Base-by-base conservation (phyloP, 2,329 filamentous ascomycete species). In the Botrytis hyacinthi region DNA sequence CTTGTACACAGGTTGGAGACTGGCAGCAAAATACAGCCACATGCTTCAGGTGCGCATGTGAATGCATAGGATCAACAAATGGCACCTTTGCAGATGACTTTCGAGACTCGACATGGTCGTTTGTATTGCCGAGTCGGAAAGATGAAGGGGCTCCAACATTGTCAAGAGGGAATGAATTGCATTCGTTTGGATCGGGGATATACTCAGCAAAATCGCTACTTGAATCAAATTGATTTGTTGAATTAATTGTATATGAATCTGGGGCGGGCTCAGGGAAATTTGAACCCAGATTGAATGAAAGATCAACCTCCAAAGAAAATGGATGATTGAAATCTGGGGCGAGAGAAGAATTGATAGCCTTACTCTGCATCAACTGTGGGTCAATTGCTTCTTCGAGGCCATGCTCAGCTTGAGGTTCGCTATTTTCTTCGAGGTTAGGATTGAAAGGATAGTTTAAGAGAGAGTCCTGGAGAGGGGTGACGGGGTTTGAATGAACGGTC, bases 11-110 rank as follows among this genome's bases (percentile, higher is more conserved):
- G 14, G 18, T 14, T 0, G 62, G 44, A 1, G 32, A 54, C 35
- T 32, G 70, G n/a, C 70, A 72, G 16, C 61, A 72, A 16, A 72
- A 72, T 6, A 72, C 2, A 20, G 70, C 22, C 4, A 8, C n/a
- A 14, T 65, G 35, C 35, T 48, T 12, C 16, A 54, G 18, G 26
- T 67, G 48, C 3, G 61, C 70, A 12, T 46, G 60, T 4, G 29
- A 9, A 4, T 57, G 57, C 60, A 71, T 65, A 18, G 70, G 32
- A 26, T 66, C 70, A 12, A 54, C 46, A 37, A 65, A 71, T 22
- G 20, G n/a, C 8, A 16, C 26, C 20, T 54, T 37, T 32, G 3
- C 6, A 18, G 7, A 16, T 29, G 44, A 3, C 14, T 42, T 71
- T 5, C 10, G 51, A 16, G 22, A 8, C 5, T 29, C 22, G 14